Evolutionary conservation across 306 rosid species (phyloP), one percentile per base, ranked within the genome.

Genomic region (Oemleria cerasiformis): DNA sequence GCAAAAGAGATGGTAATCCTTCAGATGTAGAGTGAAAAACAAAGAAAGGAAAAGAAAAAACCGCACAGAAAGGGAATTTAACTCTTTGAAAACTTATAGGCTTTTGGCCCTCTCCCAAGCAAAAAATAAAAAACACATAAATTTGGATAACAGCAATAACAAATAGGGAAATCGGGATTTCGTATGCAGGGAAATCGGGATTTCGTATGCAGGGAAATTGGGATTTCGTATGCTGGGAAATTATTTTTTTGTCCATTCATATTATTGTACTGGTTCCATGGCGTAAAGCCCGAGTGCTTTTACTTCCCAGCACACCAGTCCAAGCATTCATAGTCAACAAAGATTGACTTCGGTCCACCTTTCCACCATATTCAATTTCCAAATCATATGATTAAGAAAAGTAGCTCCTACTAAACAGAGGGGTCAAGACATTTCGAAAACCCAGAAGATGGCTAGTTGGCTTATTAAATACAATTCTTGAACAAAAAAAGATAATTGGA

Each of bases 1-100:
- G 88, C 13, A 74, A 73, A 70, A 67, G 38, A 76, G 38, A 80
- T 60, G 7, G 65, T 69, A 21, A 66, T 67, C 71, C 44, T 73
- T 77, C 21, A 72, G 77, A 77, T 41, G 71, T 48, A 42, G 43
- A 17, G 51, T 70, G 67, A 55, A 20, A 47, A 44, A 72, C 2
- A 45, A 44, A 38, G 60, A 43, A 50, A 58, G 42, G 39, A 34
- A 39, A 48, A 20, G 40, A 14, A 4, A 43, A 34, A 34, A 38
- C n/a, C 65, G 11, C 40, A 72, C 56, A 25, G 25, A 70, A 30
- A 5, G n/a, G 16, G 39, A 60, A 15, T 6, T 16, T 43, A 51
- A 40, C 19, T 16, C 55, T 17, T 17, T 9, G 64, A 30, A 20
- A 62, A 25, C 20, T 23, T 62, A 41, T 40, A 23, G 34, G 36